Percentiles rank a stretch among this genome's conserved stretches.
Evolutionary conservation across 495 filamentous ascomycete genomes (phyloP).

Genomic region (Xylaria telfairii): DNA sequence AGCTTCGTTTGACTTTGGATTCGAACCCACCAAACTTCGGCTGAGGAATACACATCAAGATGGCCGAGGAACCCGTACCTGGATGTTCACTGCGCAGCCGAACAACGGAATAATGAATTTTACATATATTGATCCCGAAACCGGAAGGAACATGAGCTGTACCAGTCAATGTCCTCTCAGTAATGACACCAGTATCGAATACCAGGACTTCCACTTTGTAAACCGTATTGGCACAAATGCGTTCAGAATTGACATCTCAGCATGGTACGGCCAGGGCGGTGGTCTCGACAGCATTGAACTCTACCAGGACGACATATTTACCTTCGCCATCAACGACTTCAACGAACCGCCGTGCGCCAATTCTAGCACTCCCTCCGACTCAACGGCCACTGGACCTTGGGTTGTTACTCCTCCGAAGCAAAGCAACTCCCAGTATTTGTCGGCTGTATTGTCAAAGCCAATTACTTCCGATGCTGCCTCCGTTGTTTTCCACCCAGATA

Average conservation of each 20-base stretch:
- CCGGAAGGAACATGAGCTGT: slow-evolving; percentile 69
- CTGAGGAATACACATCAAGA: slow-evolving; percentile 89
- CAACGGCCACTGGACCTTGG: slow-evolving; percentile 79
- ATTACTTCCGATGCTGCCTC: slow-evolving; percentile 63
- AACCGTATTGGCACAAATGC: slow-evolving; percentile 85
- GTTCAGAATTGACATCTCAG: slow-evolving; percentile 85
- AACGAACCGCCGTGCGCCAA: slow-evolving; percentile 86
- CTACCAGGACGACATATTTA: slow-evolving; percentile 83
- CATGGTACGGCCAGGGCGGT: slow-evolving; percentile 84
- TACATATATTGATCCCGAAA: slow-evolving; percentile 80
- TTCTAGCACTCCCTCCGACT: slow-evolving; percentile 65
- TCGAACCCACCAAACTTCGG: slow-evolving; percentile 82
- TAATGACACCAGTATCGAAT: slow-evolving; percentile 63
- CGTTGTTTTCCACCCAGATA: slow-evolving; percentile 82
- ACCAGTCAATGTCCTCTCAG: slow-evolving; percentile 82
- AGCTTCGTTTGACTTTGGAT: slow-evolving; percentile 80
- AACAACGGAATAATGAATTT: slow-evolving; percentile 96
- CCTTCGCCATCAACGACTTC: slow-evolving; percentile 84
- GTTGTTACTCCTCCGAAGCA: slow-evolving; percentile 60
- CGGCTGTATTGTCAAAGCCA: slow-evolving; percentile 61
- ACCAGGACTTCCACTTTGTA: slow-evolving; percentile 90
- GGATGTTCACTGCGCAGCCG: slow-evolving; percentile 80
- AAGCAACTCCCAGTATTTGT: slow-evolving; percentile 78
- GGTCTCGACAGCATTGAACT: slow-evolving; percentile 89
- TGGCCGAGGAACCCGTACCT: slow-evolving; percentile 85